A percentile compares a stretch with the other conserved stretches of the same genome.
Evolutionary conservation across 2,329 filamentous ascomycete genomes (phyloP).

Genomic region (Hymenoscyphus linearis): DNA sequence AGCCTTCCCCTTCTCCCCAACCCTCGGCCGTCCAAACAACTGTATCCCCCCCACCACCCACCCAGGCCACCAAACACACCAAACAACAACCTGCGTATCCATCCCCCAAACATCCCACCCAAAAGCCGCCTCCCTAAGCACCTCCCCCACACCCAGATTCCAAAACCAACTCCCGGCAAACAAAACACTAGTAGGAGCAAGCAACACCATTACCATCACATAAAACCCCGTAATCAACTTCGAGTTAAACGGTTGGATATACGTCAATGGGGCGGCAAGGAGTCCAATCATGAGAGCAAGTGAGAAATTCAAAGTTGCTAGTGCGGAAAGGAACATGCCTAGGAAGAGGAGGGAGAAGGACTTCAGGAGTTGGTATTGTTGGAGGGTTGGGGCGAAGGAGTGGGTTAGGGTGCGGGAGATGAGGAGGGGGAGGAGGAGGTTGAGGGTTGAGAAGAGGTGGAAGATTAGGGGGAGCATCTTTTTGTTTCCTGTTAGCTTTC

Average conservation of each 20-base stretch:
- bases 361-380: constrained; percentile 75
- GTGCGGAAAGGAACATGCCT: constrained; percentile 84
- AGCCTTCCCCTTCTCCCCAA: background rate
- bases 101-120: constrained; percentile 87
- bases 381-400: constrained; percentile 49
- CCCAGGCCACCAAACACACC: constrained; percentile 93
- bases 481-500: constrained; percentile 30
- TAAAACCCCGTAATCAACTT: constrained; percentile 39
- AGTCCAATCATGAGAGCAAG: constrained; percentile 82
- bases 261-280: constrained; percentile 72
- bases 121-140: constrained; percentile 71
- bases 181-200: constrained; percentile 56
- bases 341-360: constrained; percentile 89
- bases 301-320: constrained; percentile 94
- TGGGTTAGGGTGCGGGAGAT: constrained; percentile 51
- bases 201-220: constrained; percentile 48
- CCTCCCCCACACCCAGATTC: constrained; percentile 45
- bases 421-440: constrained; percentile 50
- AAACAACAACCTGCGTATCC: constrained; percentile 85
- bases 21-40: constrained; percentile 40
- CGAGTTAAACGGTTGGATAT: constrained; percentile 49
- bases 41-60: constrained; percentile 66
- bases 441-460: constrained; percentile 49
- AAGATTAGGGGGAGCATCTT: constrained; percentile 59
- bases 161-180: constrained; percentile 44